Evolutionary conservation across 2,329 filamentous ascomycete genomes (phyloP), one percentile per base, ranked within the genome.

Genomic region (Ophiosphaerella herpotricha): DNA sequence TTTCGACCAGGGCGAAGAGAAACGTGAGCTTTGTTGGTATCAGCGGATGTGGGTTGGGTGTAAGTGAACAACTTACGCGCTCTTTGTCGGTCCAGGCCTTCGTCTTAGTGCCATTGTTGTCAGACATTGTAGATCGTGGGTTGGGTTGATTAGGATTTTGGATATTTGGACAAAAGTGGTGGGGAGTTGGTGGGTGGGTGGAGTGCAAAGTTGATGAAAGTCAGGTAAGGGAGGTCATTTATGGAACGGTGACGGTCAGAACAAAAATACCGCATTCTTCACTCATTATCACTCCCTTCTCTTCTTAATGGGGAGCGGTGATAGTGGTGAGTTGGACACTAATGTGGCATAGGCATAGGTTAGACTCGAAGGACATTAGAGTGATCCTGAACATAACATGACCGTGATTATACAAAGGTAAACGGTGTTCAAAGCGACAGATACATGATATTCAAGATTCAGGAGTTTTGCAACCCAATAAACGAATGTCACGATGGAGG

Each of bases 1-100:
- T 39, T 8, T 57, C 56, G 42, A 61, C 32, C 7, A 57, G 47
- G 14, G 46, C 48, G 54, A 56, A 16, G 33, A 56, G 46, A 39
- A 53, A 56, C 18, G 46, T 41, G 16, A 61, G 48, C 50, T 61
- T 24, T 8, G 18, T 35, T 31, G 1, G 39, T 49, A 7, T 32
- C 21, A 53, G 41, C 32, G n/a, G 21, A 7, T 35, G 14, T 11
- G 23, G 14, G 23, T 14, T 31, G 16, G 13, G 31, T 35, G 34
- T n/a, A 6, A 26, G 23, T 38, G 5, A 26, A 9, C 9, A 33
- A 48, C 50, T 1, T 48, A 56, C 56, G 14, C 55, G 49, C 44
- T 61, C 54, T 11, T 48, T 49, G 46, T 61, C 58, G 7, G 50
- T 50, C 52, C 58, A 61, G 46, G 34, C 43, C 18, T 57, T 54